These are phyloP conservation scores for Lophiotrema nucula DNA, from an alignment of 495 filamentous ascomycete species.

Conservation along the genomic window DNA sequence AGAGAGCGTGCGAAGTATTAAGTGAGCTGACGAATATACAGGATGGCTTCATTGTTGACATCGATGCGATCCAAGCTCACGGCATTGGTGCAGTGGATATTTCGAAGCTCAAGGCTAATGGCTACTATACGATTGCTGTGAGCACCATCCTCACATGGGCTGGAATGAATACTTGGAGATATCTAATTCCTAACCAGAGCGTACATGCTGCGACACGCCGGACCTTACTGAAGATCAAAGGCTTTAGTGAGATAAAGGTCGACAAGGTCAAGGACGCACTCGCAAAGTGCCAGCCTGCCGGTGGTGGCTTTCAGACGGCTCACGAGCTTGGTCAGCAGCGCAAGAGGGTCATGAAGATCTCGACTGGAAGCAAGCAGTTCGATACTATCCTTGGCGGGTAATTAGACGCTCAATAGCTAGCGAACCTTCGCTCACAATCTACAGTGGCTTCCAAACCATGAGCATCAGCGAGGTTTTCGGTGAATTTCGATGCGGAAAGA, in stretches of 20 bases:
- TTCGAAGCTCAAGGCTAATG: constrained; percentile 67
- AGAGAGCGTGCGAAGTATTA: constrained; percentile 10
- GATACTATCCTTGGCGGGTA: constrained; percentile 70
- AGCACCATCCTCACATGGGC: constrained; percentile 6
- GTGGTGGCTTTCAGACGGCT: constrained; percentile 72
- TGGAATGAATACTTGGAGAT: constrained; percentile 4
- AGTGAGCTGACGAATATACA: background rate
- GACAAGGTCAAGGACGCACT: constrained; percentile 80
- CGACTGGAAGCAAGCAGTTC: constrained; percentile 74
- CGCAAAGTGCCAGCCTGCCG: constrained; percentile 64
- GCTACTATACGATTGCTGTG: constrained; percentile 71
- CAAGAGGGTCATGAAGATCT: constrained; percentile 66
- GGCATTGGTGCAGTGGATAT: constrained; percentile 75
- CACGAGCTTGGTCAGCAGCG: constrained; percentile 68
- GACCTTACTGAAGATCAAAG: constrained; percentile 70
- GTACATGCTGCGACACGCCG: constrained; percentile 65
- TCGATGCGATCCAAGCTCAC: constrained; percentile 71
- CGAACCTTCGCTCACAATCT: constrained; percentile 12
- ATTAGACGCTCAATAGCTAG: background rate
- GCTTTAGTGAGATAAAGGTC: constrained; percentile 78
- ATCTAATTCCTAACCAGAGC: too few species aligned
- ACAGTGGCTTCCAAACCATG: constrained; percentile 75
- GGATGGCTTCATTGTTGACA: constrained; percentile 64
- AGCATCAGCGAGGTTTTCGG: constrained; percentile 73
- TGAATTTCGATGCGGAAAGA: constrained; percentile 79